phyloP scores from a whole-genome alignment of 2,329 filamentous ascomycete genomes.

The Colletotrichum phormii region DNA sequence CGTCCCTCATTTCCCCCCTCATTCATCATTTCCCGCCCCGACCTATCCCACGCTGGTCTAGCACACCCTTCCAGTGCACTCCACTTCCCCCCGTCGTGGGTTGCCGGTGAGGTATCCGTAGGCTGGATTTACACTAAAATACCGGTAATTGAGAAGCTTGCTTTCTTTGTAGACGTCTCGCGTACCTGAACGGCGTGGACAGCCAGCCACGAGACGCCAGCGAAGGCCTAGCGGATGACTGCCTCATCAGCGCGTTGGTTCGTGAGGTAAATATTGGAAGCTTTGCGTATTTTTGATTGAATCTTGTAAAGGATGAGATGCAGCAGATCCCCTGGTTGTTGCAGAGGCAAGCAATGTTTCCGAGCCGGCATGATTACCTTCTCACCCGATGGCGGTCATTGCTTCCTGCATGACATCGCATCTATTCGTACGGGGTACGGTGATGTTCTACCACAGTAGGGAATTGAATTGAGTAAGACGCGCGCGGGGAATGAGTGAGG shows the following conservation, averaged over 20 bases:
- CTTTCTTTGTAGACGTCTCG: background rate
- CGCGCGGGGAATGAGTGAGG: constrained; percentile 7
- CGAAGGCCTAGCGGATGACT: background rate
- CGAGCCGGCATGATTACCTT: background rate
- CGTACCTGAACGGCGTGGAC: background rate
- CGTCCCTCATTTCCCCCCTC: constrained; percentile 29
- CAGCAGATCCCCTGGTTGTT: background rate
- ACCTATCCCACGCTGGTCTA: constrained; percentile 10
- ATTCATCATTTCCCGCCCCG: constrained; percentile 16
- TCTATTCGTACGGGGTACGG: too few species aligned
- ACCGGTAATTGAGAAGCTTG: background rate
- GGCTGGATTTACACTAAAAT: background rate
- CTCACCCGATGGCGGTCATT: background rate
- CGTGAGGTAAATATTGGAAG: background rate
- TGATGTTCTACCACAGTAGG: background rate
- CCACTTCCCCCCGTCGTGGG: background rate
- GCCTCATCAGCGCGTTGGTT: background rate
- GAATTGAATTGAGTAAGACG: background rate
- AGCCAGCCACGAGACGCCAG: constrained; percentile 4
- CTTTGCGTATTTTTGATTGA: background rate
- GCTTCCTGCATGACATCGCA: background rate
- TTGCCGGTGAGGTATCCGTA: too few species aligned
- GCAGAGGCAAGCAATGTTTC: background rate
- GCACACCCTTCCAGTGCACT: background rate
- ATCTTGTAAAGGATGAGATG: background rate